phyloP scores from a whole-genome alignment of 176 grass and related monocot species.

The Paspalum notatum region DNA sequence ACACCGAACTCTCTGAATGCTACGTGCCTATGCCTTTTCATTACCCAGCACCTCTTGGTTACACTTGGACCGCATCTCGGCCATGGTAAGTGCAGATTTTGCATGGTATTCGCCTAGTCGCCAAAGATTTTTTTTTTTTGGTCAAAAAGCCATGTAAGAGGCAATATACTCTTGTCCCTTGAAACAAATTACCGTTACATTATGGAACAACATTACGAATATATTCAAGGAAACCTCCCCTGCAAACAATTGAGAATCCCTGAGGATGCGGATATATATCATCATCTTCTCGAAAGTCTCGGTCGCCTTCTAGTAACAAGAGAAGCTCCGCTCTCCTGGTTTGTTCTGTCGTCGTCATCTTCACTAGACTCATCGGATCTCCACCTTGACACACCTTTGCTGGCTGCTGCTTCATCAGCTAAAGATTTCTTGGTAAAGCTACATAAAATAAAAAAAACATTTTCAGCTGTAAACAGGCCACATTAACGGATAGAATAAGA shows the following conservation, averaged over 20 bases:
- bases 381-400: conserved; percentile 66
- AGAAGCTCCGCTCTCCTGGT: conserved; percentile 38
- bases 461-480: background rate
- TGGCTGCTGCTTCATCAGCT: conserved; percentile 20
- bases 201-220: background rate
- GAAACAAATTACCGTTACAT: background rate
- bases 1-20: background rate
- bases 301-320: conserved; percentile 46
- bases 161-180: background rate
- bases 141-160: background rate
- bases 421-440: conserved; percentile 42
- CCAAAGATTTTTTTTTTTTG: background rate
- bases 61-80: background rate
- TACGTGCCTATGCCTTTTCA: background rate
- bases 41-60: conserved; percentile 5
- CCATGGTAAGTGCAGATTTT: conserved; percentile 8
- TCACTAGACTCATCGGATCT: conserved; percentile 81
- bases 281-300: conserved; percentile 55
- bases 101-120: background rate
- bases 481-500: background rate
- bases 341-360: conserved; percentile 54
- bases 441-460: conserved; percentile 24
- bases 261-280: background rate
- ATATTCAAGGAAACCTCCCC: background rate
- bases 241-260: background rate